A percentile compares a stretch with the other conserved stretches of the same genome.
phyloP scores from a whole-genome alignment of 768 basidiomycete species.

The Leccinum boreale region DNA sequence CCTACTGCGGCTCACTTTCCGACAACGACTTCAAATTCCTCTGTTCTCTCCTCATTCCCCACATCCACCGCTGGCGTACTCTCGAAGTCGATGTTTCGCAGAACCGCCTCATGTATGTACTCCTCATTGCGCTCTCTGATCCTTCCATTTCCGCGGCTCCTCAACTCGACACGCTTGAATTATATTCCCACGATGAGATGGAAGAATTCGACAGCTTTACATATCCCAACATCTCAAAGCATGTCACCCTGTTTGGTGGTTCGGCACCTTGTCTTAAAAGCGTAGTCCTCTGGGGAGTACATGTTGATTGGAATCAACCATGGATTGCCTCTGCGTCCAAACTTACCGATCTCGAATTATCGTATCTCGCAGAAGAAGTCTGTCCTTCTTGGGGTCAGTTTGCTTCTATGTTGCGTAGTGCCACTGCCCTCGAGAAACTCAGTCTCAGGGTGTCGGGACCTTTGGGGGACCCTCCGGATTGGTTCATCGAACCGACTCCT shows the following conservation, averaged over 20 bases:
- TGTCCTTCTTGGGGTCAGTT: conserved; percentile 59
- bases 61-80: conserved; percentile 50
- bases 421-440: conserved; percentile 53
- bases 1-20: conserved; percentile 24
- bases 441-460: conserved; percentile 60
- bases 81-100: conserved; percentile 45
- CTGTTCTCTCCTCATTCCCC: conserved; percentile 44
- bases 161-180: conserved; percentile 47
- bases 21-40: conserved; percentile 24
- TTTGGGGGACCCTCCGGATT: conserved; percentile 35
- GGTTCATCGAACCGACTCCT: conserved; percentile 24
- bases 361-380: conserved; percentile 60
- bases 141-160: conserved; percentile 44
- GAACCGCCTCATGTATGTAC: conserved; percentile 45
- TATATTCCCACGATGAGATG: conserved; percentile 55
- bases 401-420: conserved; percentile 45
- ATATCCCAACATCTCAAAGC: conserved; percentile 25
- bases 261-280: conserved; percentile 48
- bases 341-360: conserved; percentile 53
- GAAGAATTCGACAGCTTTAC: conserved; percentile 29
- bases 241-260: conserved; percentile 52
- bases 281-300: conserved; percentile 64
- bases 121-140: conserved; percentile 42
- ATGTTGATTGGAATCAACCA: conserved; percentile 59
- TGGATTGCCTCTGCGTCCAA: conserved; percentile 24